These are phyloP conservation scores for Hansenula sp. DNA, from an alignment of 1,139 yeast species.

Conservation along the genomic window DNA sequence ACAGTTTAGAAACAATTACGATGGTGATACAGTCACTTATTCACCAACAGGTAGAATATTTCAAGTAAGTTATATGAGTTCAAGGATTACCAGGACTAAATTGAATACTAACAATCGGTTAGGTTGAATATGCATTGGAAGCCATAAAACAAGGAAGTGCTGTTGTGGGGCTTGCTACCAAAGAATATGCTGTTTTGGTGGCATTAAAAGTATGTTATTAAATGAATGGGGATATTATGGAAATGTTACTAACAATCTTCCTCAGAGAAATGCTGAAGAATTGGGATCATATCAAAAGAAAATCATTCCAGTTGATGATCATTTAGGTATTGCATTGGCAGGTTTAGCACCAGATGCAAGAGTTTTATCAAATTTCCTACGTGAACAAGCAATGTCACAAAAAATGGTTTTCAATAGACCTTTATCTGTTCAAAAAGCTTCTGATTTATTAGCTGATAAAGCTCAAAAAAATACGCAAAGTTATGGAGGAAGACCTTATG, in stretches of 20 bases:
- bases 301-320: slow-evolving; percentile 86
- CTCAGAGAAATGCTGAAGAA: slow-evolving; percentile 88
- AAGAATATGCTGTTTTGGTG: slow-evolving; percentile 83
- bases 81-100: background rate
- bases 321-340: slow-evolving; percentile 92
- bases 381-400: slow-evolving; percentile 90
- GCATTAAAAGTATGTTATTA: slow-evolving; percentile 69
- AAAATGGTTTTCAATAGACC: slow-evolving; percentile 85
- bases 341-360: slow-evolving; percentile 99
- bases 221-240: too few relatives aligned
- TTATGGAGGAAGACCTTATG: slow-evolving; percentile 95
- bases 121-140: slow-evolving; percentile 88
- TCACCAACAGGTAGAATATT: slow-evolving; percentile 96
- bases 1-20: slow-evolving; percentile 95
- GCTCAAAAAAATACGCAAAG: slow-evolving; percentile 97
- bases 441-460: slow-evolving; percentile 84
- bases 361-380: slow-evolving; percentile 79
- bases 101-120: background rate
- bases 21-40: slow-evolving; percentile 95
- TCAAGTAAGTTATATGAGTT: slow-evolving; percentile 47
- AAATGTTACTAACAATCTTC: slow-evolving; percentile 2
- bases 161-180: slow-evolving; percentile 88
- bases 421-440: slow-evolving; percentile 82
- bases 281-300: slow-evolving; percentile 95
- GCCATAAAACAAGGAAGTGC: slow-evolving; percentile 99